These are phyloP conservation scores for Mucor ambiguus DNA, from an alignment of 371 early-diverging fungal species.

Conservation along the genomic window DNA sequence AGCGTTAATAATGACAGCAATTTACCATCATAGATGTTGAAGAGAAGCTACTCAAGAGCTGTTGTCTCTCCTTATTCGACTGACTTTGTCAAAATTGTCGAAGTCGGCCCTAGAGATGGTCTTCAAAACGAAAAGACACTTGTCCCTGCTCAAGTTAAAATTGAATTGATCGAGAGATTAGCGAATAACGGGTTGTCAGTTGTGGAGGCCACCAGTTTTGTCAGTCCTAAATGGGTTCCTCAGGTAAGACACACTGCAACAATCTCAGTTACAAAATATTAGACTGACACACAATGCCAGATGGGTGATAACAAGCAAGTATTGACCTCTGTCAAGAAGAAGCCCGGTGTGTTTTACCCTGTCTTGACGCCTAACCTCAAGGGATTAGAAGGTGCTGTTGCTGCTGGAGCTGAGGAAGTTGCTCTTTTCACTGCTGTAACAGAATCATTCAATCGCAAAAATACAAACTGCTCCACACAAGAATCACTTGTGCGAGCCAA, in stretches of 20 bases:
- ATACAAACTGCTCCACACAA: slow-evolving; percentile 91
- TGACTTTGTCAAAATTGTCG: slow-evolving; percentile 78
- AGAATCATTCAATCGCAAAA: slow-evolving; percentile 87
- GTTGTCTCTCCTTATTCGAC: slow-evolving; percentile 5
- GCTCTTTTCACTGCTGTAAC: slow-evolving; percentile 94
- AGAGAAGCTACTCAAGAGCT: slow-evolving; percentile 13
- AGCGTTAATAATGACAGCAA: not conserved
- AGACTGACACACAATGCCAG: slow-evolving; percentile 26
- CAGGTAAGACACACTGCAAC: slow-evolving; percentile 58
- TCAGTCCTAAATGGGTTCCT: slow-evolving; percentile 98
- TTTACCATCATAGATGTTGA: not conserved
- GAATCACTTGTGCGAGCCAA: slow-evolving; percentile 81
- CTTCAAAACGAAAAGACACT: slow-evolving; percentile 94
- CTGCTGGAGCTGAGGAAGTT: slow-evolving; percentile 82
- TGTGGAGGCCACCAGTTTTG: slow-evolving; percentile 94
- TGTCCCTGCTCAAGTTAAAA: slow-evolving; percentile 81
- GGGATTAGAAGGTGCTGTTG: slow-evolving; percentile 83
- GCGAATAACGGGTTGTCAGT: slow-evolving; percentile 83
- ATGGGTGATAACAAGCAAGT: slow-evolving; percentile 89
- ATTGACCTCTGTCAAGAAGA: slow-evolving; percentile 65
- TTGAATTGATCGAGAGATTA: slow-evolving; percentile 83
- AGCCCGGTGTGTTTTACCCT: slow-evolving; percentile 77
- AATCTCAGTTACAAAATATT: not conserved
- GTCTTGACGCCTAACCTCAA: slow-evolving; percentile 92
- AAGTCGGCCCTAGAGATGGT: slow-evolving; percentile 96